Conservation (phyloP, 331 rosid species). For the Telfairia occidentalis region DNA sequence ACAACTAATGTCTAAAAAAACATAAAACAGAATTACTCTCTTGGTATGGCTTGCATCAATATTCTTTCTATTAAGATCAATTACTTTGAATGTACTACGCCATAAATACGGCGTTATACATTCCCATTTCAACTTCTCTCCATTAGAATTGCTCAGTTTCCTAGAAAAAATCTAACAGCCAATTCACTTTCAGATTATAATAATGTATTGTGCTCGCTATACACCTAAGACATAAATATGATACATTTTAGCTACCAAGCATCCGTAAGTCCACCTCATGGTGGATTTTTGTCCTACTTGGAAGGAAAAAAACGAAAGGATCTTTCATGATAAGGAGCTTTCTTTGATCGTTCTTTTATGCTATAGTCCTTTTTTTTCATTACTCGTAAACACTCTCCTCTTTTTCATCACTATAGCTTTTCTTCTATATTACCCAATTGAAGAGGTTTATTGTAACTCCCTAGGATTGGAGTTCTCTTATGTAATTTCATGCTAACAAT, state of each 20-base stretch:
- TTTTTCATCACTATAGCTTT: too few relatives aligned
- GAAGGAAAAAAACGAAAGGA: too few relatives aligned
- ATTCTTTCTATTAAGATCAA: background rate
- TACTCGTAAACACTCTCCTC: too few relatives aligned
- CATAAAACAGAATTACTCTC: background rate
- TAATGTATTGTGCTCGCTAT: background rate
- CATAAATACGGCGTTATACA: background rate
- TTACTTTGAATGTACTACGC: background rate
- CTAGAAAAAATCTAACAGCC: background rate
- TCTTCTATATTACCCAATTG: too few relatives aligned
- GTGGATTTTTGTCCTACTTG: background rate
- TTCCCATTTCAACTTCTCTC: constrained; percentile 1
- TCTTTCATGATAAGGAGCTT: too few relatives aligned
- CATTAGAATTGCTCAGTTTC: constrained; percentile 3
- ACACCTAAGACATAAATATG: background rate
- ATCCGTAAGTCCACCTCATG: background rate
- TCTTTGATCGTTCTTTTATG: too few relatives aligned
- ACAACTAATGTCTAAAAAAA: background rate
- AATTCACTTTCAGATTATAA: background rate
- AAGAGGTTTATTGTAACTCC: too few relatives aligned
- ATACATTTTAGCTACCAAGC: background rate
- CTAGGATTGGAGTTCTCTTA: too few relatives aligned
- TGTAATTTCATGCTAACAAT: too few relatives aligned
- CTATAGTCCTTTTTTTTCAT: too few relatives aligned
- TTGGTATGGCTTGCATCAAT: background rate